phyloP scores from a whole-genome alignment of 768 basidiomycete species.

The Agrocybe praecox region DNA sequence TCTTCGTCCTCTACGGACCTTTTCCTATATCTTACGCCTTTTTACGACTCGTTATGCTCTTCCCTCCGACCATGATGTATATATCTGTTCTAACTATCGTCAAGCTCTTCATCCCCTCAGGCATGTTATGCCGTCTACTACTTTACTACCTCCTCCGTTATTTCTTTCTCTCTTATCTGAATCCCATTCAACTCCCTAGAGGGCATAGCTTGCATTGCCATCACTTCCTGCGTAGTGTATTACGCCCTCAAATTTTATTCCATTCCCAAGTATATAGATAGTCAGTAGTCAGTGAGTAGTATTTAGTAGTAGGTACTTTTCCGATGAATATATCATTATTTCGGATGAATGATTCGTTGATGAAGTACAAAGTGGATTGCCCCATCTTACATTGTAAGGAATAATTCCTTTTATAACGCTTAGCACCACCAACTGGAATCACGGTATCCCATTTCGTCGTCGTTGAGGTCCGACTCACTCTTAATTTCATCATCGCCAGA shows the following conservation, averaged over 20 bases:
- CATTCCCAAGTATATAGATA: background rate
- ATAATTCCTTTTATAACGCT: no score
- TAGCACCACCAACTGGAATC: no score
- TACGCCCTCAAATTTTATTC: background rate
- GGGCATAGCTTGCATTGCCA: no score
- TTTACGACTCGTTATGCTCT: background rate
- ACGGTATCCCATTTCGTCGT: no score
- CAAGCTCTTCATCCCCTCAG: background rate
- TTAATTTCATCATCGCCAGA: background rate
- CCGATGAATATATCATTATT: background rate
- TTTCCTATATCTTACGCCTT: background rate
- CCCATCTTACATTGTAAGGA: no score
- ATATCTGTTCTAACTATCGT: no score
- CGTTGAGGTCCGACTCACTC: no score
- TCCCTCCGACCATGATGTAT: background rate
- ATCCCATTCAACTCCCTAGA: no score
- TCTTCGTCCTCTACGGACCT: background rate
- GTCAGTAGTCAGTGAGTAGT: constrained; percentile 2
- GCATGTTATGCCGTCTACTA: background rate
- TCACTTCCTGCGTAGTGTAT: no score
- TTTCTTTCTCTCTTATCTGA: background rate
- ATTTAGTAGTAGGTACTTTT: constrained; percentile 3
- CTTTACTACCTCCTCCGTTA: background rate
- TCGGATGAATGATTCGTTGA: background rate
- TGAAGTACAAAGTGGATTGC: no score